These are phyloP conservation scores for Populus euphratica DNA, from an alignment of 345 rosid species.

Conservation along the genomic window DNA sequence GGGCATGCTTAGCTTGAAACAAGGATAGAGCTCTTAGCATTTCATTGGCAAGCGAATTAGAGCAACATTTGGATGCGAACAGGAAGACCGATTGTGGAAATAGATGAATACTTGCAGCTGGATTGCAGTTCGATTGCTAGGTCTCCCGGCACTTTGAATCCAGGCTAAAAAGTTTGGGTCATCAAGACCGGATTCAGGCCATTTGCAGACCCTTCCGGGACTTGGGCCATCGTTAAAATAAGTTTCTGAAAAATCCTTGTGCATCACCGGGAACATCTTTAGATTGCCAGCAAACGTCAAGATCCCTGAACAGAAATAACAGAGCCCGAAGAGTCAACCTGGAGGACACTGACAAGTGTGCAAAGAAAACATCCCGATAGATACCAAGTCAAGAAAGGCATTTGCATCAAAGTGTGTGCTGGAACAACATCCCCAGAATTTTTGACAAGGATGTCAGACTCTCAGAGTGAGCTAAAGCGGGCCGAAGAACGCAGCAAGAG, in stretches of 20 bases:
- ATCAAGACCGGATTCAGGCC: not conserved
- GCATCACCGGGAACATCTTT: constrained; percentile 43
- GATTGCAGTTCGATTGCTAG: constrained; percentile 47
- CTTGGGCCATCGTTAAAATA: not conserved
- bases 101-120: constrained; percentile 46
- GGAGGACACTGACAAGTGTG: not conserved
- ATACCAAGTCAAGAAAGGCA: constrained; percentile 11
- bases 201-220: not conserved
- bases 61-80: not conserved
- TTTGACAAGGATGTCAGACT: constrained; percentile 49
- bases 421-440: constrained; percentile 72
- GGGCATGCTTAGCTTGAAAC: not conserved
- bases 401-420: constrained; percentile 30
- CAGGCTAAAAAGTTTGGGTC: constrained; percentile 1
- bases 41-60: constrained; percentile 32
- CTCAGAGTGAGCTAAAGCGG: constrained; percentile 52
- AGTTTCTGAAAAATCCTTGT: no score
- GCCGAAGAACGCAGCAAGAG: constrained; percentile 66
- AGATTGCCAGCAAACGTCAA: not conserved
- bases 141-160: no score
- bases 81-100: not conserved
- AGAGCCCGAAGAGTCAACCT: not conserved
- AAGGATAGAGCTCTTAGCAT: constrained; percentile 93
- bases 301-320: not conserved
- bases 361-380: constrained; percentile 37